phyloP scores from a whole-genome alignment of 371 early-diverging fungal species.

The Mucor mucedo region DNA sequence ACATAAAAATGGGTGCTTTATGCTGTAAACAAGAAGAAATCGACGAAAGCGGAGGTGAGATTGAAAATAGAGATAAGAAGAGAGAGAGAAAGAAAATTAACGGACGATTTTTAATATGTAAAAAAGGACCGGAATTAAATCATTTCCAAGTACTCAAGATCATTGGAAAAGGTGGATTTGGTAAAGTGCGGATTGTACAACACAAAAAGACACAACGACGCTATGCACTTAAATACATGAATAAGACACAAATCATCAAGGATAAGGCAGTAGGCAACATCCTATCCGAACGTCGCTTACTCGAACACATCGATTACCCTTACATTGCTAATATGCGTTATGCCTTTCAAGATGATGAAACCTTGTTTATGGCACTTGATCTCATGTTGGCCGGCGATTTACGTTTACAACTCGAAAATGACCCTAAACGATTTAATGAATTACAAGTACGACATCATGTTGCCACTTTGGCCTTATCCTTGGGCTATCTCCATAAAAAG shows the following conservation, averaged over 20 bases:
- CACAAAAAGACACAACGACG: conserved; percentile 65
- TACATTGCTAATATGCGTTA: conserved; percentile 69
- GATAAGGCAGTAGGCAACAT: conserved; percentile 48
- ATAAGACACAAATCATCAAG: conserved; percentile 54
- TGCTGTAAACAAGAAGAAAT: conserved; percentile 26
- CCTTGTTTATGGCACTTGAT: conserved; percentile 77
- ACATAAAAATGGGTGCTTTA: conserved; percentile 21
- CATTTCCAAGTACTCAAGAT: conserved; percentile 70
- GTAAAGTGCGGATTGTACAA: conserved; percentile 83
- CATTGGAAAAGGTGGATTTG: conserved; percentile 75
- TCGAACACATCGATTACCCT: conserved; percentile 51
- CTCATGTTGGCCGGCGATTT: conserved; percentile 87
- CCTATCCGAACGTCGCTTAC: conserved; percentile 54
- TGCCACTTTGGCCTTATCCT: conserved; percentile 74
- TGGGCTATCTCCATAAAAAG: conserved; percentile 73
- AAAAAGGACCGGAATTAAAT: conserved; percentile 49
- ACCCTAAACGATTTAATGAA: conserved; percentile 57
- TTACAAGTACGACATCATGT: conserved; percentile 74
- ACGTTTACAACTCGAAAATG: conserved; percentile 70
- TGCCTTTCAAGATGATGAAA: conserved; percentile 81
- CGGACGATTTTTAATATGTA: background rate
- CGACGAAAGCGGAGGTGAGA: conserved; percentile 23
- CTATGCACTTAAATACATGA: conserved; percentile 64
- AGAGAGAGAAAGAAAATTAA: too few species aligned
- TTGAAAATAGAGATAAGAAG: background rate